Base-by-base conservation (phyloP, 1,139 yeast genomes). In the Lodderomyces pseudojiufengensis region DNA sequence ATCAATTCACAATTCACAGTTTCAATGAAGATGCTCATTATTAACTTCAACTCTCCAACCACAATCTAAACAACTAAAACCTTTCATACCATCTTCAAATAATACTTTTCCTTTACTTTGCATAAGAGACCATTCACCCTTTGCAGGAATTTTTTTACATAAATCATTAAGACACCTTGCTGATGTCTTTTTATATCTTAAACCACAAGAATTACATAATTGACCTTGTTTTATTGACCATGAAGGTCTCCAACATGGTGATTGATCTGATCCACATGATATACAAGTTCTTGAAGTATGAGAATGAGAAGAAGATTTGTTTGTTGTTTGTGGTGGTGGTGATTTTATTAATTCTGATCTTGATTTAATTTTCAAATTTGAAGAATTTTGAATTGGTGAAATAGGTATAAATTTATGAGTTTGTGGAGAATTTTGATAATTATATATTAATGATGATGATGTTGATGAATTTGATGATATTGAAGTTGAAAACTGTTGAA, bases 191-290 rank as follows among this genome's bases (percentile, higher is more conserved):
- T 92, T 88, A 64, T 86, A 92, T 47, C 98, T 72, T 50, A 92
- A 70, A 1, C 98, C 98, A 63, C 98, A 92, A 1, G 96, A 86
- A 57, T 92, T 92, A 66, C 98, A 92, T 50, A 92, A 72, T 62
- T 90, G 97, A 11, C 97, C 97, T 42, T 84, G 87, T 50, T 80
- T 74, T 32, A 72, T 65, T 3, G 94, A 80, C 98, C 98, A 92
- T 6, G 95, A 83, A 2, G 98, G 98, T 55, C 98, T 77, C 98
- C 98, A 92, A 60, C 98, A 92, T 9, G 98, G 98, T 9, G 95
- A 85, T 49, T 84, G 95, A 45, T 82, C 85, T 1, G 94, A 80
- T 9, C 90, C 88, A 62, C 98, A 92, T 4, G 97, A 86, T 23
- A 92, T 81, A 57, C 98, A 92, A 40, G 76, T 73, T 49, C 90